Evolutionary conservation across 345 rosid genomes (phyloP), one percentile per base, ranked within the genome.

Genomic region (Hibiscus syriacus): DNA sequence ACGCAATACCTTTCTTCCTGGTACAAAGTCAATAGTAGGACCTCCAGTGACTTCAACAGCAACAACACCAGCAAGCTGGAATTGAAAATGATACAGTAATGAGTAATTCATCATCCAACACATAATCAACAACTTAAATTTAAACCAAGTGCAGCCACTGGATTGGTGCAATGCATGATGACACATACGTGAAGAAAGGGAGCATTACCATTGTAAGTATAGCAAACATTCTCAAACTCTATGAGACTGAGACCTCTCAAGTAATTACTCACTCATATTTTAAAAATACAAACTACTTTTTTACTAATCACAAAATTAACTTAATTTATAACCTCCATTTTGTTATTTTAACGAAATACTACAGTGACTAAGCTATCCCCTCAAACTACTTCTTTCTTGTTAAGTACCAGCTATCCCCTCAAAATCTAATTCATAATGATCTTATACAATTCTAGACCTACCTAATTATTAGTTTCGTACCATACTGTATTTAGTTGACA

Each of bases 31-130:
- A 72, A 93, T 64, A 16, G 88, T 78, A 54, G 98, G 97, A 67
- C 97, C 97, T 71, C 98, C 97, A 70, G 97, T 90, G 68, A 90
- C 81, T 81, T 93, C 98, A 17, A 90, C 95, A 41, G 98, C 98
- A 80, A 90, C 95, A 78, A 89, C 96, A 72, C 97, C 98, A 1
- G 96, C 96, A 78, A 93, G 89, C 97, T 90, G 80, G 41, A 79
- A 68, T 26, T 50, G 69, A 9, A 46, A 74, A 29, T 11, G 32
- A 70, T 50, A 46, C 6, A 39, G 48, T 5, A n/a, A 26, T 19
- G 66, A 5, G 1, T 46, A 29, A 58, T 29, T 46, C 25, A 27
- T 38, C 14, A 54, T 57, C 19, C 36, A 34, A 12, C 39, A 61
- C 39, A 52, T 23, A n/a, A 17, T 34, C 27, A 55, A 53, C 53